Conservation (phyloP, 2,329 filamentous ascomycete species). For the Plenodomus tracheiphilus region DNA sequence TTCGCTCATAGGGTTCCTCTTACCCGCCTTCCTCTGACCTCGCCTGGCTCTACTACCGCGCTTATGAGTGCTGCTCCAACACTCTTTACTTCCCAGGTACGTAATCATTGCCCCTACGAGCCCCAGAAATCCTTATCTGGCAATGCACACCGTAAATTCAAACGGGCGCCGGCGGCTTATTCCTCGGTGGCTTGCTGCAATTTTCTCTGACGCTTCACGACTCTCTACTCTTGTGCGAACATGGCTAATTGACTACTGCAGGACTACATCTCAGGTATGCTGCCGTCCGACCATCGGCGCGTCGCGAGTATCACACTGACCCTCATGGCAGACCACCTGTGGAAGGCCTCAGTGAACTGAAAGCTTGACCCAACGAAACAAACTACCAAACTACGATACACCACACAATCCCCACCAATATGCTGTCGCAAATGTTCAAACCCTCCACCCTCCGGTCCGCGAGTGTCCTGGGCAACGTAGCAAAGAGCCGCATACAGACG, state of each 20-base stretch:
- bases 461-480: slow-evolving; percentile 51
- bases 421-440: slow-evolving; percentile 61
- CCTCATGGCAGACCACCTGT: slow-evolving; percentile 61
- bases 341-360: slow-evolving; percentile 69
- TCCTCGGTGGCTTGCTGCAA: slow-evolving; percentile 10
- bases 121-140: slow-evolving; percentile 32
- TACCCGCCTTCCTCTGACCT: slow-evolving; percentile 32
- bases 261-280: slow-evolving; percentile 68
- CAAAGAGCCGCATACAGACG: slow-evolving; percentile 48
- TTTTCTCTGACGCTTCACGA: slow-evolving; percentile 4
- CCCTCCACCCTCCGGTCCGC: slow-evolving; percentile 51
- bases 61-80: slow-evolving; percentile 56
- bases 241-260: slow-evolving; percentile 45
- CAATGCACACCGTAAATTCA: slow-evolving; percentile 35
- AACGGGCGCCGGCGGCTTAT: slow-evolving; percentile 13
- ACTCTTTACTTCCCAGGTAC: slow-evolving; percentile 58
- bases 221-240: slow-evolving; percentile 11
- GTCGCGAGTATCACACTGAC: slow-evolving; percentile 28
- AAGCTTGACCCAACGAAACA: slow-evolving; percentile 29
- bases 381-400: slow-evolving; percentile 14
- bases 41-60: slow-evolving; percentile 35
- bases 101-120: slow-evolving; percentile 25
- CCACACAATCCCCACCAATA: slow-evolving; percentile 43
- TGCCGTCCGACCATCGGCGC: slow-evolving; percentile 17
- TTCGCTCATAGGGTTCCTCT: slow-evolving; percentile 23